Percentiles rank a stretch among this genome's conserved stretches.
Conservation (phyloP, 129 eudicot species). For the Flaveria ramosissima region DNA sequence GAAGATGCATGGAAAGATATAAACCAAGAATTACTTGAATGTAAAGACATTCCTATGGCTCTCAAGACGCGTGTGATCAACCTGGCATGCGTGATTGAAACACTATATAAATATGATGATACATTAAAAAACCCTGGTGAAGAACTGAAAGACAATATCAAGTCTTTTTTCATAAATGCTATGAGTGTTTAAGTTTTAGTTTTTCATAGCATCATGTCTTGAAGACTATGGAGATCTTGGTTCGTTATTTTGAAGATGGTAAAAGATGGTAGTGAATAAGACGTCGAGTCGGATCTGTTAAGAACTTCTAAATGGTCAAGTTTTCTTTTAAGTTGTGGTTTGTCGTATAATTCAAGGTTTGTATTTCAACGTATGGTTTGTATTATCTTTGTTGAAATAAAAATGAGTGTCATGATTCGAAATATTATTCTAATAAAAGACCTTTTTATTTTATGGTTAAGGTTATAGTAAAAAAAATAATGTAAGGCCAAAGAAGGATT, state of each 20-base stretch:
- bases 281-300: background rate
- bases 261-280: background rate
- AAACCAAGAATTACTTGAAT: slow-evolving; percentile 15
- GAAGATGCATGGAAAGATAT: slow-evolving; percentile 50
- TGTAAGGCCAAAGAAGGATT: too few relatives aligned
- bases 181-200: background rate
- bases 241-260: background rate
- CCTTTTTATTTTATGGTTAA: too few relatives aligned
- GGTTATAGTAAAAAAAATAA: too few relatives aligned
- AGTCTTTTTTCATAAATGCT: slow-evolving; percentile 10
- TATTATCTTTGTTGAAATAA: background rate
- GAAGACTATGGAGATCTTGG: too few relatives aligned
- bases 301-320: background rate
- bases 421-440: too few relatives aligned
- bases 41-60: slow-evolving; percentile 22
- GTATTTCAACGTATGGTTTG: background rate
- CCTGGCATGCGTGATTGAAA: slow-evolving; percentile 14
- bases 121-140: slow-evolving; percentile 31
- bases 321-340: background rate
- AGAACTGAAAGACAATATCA: slow-evolving; percentile 17
- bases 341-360: background rate
- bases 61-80: slow-evolving; percentile 29
- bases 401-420: background rate
- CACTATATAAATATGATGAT: slow-evolving; percentile 36
- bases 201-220: background rate